Conservation (phyloP, 164 flowering plant species). For the Berberis thunbergii region DNA sequence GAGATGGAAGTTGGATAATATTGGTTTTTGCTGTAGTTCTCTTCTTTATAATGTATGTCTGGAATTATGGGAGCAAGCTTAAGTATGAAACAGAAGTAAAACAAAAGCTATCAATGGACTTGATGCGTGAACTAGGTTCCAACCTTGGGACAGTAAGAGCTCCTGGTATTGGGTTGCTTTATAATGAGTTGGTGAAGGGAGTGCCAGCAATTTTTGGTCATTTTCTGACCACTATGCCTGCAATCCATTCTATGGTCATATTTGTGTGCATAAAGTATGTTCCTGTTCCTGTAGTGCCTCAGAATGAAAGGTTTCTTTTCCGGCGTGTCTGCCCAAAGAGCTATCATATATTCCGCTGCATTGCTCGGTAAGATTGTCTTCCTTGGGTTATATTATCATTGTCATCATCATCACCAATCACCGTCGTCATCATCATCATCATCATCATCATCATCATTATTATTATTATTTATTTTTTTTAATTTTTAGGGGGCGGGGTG, state of each 20-base stretch:
- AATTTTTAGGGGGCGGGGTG: too few species aligned
- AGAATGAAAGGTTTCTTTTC: slow-evolving; percentile 88
- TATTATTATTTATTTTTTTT: too few species aligned
- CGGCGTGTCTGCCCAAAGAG: slow-evolving; percentile 81
- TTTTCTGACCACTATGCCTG: slow-evolving; percentile 92
- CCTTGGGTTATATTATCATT: neutral
- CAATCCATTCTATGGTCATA: slow-evolving; percentile 93
- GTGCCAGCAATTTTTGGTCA: slow-evolving; percentile 96
- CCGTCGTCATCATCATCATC: too few species aligned
- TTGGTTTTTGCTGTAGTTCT: slow-evolving; percentile 68
- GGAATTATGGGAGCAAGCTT: slow-evolving; percentile 99
- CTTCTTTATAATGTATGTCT: slow-evolving; percentile 77
- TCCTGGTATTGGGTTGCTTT: slow-evolving; percentile 93
- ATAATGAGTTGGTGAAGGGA: slow-evolving; percentile 90
- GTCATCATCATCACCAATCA: neutral
- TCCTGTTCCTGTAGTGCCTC: slow-evolving; percentile 96
- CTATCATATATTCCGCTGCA: slow-evolving; percentile 93
- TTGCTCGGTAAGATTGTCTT: slow-evolving; percentile 57
- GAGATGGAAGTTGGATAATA: slow-evolving; percentile 96
- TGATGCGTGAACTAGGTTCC: slow-evolving; percentile 72
- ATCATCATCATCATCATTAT: too few species aligned
- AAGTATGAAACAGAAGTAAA: slow-evolving; percentile 96
- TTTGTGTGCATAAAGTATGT: slow-evolving; percentile 95
- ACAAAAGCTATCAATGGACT: slow-evolving; percentile 81
- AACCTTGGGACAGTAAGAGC: slow-evolving; percentile 92